These are phyloP conservation scores for Amauroascus niger DNA, from an alignment of 2,329 filamentous ascomycete genomes.

Conservation along the genomic window DNA sequence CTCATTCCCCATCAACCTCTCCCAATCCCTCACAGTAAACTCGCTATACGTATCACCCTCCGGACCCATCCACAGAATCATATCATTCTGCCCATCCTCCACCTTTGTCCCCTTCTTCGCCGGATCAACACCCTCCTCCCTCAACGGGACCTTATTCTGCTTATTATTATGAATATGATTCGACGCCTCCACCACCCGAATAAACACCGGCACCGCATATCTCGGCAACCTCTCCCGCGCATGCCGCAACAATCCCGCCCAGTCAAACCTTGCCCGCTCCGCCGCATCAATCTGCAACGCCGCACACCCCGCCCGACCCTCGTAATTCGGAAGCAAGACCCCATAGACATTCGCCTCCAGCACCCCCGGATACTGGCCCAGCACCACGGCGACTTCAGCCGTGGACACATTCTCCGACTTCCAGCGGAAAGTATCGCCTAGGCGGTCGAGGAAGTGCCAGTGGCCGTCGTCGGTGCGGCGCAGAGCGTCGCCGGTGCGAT, in stretches of 20 bases:
- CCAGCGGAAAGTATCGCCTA: slow-evolving; percentile 68
- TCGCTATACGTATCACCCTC: slow-evolving; percentile 45
- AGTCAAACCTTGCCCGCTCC: slow-evolving; percentile 46
- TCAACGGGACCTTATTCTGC: slow-evolving; percentile 64
- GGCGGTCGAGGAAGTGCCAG: slow-evolving; percentile 60
- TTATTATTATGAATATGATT: slow-evolving; percentile 58
- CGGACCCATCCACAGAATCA: slow-evolving; percentile 44
- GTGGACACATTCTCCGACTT: slow-evolving; percentile 61
- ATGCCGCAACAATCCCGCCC: slow-evolving; percentile 50
- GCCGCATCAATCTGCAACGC: slow-evolving; percentile 47
- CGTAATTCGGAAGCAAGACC: slow-evolving; percentile 54
- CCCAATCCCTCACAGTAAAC: slow-evolving; percentile 53
- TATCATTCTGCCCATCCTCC: slow-evolving; percentile 36
- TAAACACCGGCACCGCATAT: slow-evolving; percentile 67
- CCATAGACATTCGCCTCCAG: slow-evolving; percentile 63
- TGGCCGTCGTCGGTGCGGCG: slow-evolving; percentile 52
- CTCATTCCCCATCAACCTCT: slow-evolving; percentile 37
- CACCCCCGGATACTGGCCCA: slow-evolving; percentile 51
- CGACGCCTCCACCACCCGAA: slow-evolving; percentile 51
- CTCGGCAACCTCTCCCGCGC: slow-evolving; percentile 52
- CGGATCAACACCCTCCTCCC: slow-evolving; percentile 57
- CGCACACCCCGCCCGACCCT: slow-evolving; percentile 58
- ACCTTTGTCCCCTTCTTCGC: slow-evolving; percentile 38
- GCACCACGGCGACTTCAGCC: slow-evolving; percentile 55
- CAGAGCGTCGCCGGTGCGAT: slow-evolving; percentile 58